A percentile compares a stretch with the other conserved stretches of the same genome.
Evolutionary conservation across 208 protist genomes (phyloP).

Genomic region (Herpetomonas tarakana): DNA sequence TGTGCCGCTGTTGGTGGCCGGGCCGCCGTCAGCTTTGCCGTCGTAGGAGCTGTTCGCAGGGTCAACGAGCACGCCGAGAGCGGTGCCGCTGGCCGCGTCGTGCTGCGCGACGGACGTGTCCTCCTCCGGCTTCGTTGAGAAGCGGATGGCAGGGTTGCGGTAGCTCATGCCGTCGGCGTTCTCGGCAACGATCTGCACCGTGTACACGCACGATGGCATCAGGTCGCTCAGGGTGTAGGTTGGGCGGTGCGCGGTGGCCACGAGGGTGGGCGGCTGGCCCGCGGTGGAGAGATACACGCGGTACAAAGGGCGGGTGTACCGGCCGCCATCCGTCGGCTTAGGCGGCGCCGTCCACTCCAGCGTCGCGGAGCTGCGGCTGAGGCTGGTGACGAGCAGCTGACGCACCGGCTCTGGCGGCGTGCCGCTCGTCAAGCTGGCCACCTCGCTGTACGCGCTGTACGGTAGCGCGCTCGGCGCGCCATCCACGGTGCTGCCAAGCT

Average conservation of each 20-base stretch:
- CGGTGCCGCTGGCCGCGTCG: slow-evolving; percentile 13
- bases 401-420: slow-evolving; percentile 79
- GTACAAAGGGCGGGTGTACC: slow-evolving; percentile 43
- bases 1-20: neutral
- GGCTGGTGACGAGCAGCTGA: slow-evolving; percentile 45
- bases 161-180: slow-evolving; percentile 80
- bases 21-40: neutral
- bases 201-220: slow-evolving; percentile 72
- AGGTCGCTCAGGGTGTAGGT: slow-evolving; percentile 56
- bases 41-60: neutral
- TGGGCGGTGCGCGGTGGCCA: slow-evolving; percentile 25
- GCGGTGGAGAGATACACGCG: slow-evolving; percentile 55
- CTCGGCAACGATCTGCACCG: slow-evolving; percentile 78
- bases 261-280: slow-evolving; percentile 28
- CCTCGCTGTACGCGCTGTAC: slow-evolving; percentile 77
- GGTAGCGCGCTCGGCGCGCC: slow-evolving; percentile 3
- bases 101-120: slow-evolving; percentile 46
- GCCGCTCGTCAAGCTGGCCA: slow-evolving; percentile 61
- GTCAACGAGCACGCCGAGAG: slow-evolving; percentile 2
- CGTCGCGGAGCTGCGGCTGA: slow-evolving; percentile 54
- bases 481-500: neutral
- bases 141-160: slow-evolving; percentile 75
- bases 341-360: slow-evolving; percentile 68
- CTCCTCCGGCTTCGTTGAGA: slow-evolving; percentile 59
- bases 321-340: slow-evolving; percentile 18